These are phyloP conservation scores for Fusarium illudens DNA, from an alignment of 2,329 filamentous ascomycete species.

Conservation along the genomic window DNA sequence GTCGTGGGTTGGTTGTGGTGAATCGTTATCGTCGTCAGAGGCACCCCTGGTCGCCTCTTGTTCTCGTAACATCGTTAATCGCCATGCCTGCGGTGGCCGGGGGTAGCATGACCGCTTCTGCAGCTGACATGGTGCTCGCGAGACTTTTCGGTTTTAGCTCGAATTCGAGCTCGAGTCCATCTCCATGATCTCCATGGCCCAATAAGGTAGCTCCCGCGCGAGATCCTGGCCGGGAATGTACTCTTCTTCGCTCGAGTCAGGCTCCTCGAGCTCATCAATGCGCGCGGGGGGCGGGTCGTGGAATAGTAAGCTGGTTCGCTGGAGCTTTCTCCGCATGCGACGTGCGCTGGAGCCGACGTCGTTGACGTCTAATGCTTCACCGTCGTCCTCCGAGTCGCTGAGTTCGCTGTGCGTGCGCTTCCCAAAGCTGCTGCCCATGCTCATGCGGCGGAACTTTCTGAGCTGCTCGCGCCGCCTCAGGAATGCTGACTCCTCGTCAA, in stretches of 20 bases:
- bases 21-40: constrained; percentile 41
- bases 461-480: constrained; percentile 53
- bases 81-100: constrained; percentile 33
- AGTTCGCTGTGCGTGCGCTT: constrained; percentile 64
- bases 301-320: constrained; percentile 58
- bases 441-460: constrained; percentile 56
- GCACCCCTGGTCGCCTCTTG: constrained; percentile 33
- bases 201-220: constrained; percentile 60
- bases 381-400: constrained; percentile 59
- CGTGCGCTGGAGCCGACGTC: constrained; percentile 58
- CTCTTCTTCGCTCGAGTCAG: constrained; percentile 58
- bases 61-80: constrained; percentile 41
- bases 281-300: constrained; percentile 59
- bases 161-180: constrained; percentile 49
- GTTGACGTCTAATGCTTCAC: constrained; percentile 52
- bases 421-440: constrained; percentile 62
- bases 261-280: constrained; percentile 64
- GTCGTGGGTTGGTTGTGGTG: constrained; percentile 34
- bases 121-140: constrained; percentile 25
- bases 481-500: constrained; percentile 51
- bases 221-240: constrained; percentile 52
- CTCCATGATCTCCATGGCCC: constrained; percentile 60
- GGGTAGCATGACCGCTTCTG: constrained; percentile 26
- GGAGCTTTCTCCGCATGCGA: constrained; percentile 56
- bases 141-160: constrained; percentile 17